Evolutionary conservation across 495 filamentous ascomycete species (phyloP).

Genomic region (Cenococcum geophilum): DNA sequence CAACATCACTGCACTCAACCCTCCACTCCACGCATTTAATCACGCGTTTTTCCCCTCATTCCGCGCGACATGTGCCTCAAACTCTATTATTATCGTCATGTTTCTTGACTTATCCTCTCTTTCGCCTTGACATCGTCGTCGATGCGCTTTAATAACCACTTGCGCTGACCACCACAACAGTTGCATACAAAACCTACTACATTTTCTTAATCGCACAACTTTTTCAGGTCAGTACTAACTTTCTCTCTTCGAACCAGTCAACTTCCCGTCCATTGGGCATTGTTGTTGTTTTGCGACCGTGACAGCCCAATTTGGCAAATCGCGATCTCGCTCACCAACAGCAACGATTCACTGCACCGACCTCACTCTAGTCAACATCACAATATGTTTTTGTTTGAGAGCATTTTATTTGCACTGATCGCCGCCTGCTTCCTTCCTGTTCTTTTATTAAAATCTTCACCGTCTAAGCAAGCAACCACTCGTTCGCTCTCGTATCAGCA

Average conservation of each 20-base stretch:
- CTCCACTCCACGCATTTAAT: background rate
- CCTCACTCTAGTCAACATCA: background rate
- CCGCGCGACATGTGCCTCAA: slow-evolving; percentile 1
- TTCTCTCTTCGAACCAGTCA: slow-evolving; percentile 8
- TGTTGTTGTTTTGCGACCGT: slow-evolving; percentile 13
- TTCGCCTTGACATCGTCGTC: slow-evolving; percentile 8
- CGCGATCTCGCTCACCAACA: slow-evolving; percentile 1
- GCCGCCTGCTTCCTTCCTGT: background rate
- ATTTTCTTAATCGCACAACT: slow-evolving; percentile 38
- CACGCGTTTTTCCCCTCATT: slow-evolving; percentile 9
- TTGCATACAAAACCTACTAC: slow-evolving; percentile 4
- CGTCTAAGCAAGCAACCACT: background rate
- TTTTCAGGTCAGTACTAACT: slow-evolving; percentile 34
- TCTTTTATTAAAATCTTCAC: too few relatives aligned
- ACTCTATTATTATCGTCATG: slow-evolving; percentile 4
- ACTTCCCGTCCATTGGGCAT: slow-evolving; percentile 7
- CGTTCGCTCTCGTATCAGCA: background rate
- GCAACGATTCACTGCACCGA: slow-evolving; percentile 1
- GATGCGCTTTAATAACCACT: background rate
- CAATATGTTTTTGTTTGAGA: background rate
- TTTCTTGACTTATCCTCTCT: slow-evolving; percentile 4
- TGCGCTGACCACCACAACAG: slow-evolving; percentile 4
- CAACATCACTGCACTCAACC: slow-evolving; percentile 23
- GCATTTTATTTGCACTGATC: background rate
- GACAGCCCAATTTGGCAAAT: slow-evolving; percentile 8